Evolutionary conservation across 495 filamentous ascomycete genomes (phyloP).

Genomic region (Hypoxylon crocopeplum): DNA sequence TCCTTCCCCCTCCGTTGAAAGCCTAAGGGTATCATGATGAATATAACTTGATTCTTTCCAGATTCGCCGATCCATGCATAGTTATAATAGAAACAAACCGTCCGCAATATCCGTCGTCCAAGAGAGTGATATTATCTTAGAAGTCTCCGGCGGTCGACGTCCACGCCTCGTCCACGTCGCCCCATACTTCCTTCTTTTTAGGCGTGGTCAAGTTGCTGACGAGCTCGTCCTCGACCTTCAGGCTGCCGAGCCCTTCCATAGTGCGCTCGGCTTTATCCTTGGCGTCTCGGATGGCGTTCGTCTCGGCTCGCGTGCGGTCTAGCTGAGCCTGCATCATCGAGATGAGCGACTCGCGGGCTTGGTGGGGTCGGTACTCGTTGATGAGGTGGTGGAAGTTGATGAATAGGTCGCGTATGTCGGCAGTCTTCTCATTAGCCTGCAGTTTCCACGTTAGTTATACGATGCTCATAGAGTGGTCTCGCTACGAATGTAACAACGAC

Average conservation of each 20-base stretch:
- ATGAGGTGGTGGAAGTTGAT: constrained; percentile 89
- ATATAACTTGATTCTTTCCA: neutral
- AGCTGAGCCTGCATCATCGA: constrained; percentile 91
- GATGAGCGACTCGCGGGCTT: constrained; percentile 89
- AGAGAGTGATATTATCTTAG: neutral
- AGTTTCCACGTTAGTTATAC: constrained; percentile 7
- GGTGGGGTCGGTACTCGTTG: constrained; percentile 95
- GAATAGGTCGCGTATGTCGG: constrained; percentile 78
- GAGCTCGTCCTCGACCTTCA: constrained; percentile 42
- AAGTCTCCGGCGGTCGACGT: constrained; percentile 1
- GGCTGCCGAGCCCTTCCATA: constrained; percentile 67
- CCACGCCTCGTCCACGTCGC: constrained; percentile 14
- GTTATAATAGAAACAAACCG: neutral
- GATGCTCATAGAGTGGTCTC: neutral
- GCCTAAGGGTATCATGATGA: constrained; percentile 16
- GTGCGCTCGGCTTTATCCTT: constrained; percentile 75
- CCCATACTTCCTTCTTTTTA: constrained; percentile 18
- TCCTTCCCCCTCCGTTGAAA: neutral
- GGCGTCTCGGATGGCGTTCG: constrained; percentile 72
- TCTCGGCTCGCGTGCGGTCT: constrained; percentile 75
- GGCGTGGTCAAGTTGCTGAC: constrained; percentile 14
- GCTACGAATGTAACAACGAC: constrained; percentile 14
- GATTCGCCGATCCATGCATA: neutral
- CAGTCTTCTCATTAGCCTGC: constrained; percentile 66
- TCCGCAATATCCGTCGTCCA: neutral